A percentile compares a stretch with the other conserved stretches of the same genome.
Conservation (phyloP, 2,329 filamentous ascomycete genomes). For the Fusarium papillatum region DNA sequence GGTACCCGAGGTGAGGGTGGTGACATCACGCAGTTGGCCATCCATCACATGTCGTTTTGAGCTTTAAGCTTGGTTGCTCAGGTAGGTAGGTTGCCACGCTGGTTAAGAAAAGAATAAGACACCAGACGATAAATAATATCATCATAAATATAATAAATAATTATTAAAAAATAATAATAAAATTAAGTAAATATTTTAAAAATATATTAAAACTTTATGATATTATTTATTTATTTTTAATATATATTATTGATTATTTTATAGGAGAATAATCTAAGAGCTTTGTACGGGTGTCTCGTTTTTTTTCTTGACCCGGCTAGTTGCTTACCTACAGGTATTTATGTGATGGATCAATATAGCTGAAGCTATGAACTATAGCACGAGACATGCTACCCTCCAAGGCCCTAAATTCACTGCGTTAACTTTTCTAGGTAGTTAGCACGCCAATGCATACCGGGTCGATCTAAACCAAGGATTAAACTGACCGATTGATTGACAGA, state of each 20-base stretch:
- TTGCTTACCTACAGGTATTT: background rate
- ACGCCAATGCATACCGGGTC: background rate
- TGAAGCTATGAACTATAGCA: background rate
- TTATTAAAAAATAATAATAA: too few species aligned
- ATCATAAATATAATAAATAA: too few species aligned
- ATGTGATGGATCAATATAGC: background rate
- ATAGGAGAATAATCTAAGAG: too few species aligned
- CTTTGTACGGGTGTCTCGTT: too few species aligned
- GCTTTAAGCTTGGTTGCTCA: background rate
- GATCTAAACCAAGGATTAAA: background rate
- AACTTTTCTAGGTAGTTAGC: background rate
- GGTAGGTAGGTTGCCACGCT: background rate
- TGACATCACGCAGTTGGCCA: constrained; percentile 30
- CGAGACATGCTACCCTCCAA: background rate
- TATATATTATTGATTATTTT: too few species aligned
- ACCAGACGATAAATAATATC: too few species aligned
- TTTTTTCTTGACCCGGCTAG: too few species aligned
- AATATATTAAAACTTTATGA: too few species aligned
- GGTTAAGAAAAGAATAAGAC: too few species aligned
- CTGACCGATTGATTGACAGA: background rate
- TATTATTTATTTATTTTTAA: too few species aligned
- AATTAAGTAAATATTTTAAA: too few species aligned
- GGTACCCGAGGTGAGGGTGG: background rate
- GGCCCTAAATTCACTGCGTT: background rate
- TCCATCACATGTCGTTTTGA: constrained; percentile 2